phyloP scores from a whole-genome alignment of 495 filamentous ascomycete species.

The Aspergillus asperescens region DNA sequence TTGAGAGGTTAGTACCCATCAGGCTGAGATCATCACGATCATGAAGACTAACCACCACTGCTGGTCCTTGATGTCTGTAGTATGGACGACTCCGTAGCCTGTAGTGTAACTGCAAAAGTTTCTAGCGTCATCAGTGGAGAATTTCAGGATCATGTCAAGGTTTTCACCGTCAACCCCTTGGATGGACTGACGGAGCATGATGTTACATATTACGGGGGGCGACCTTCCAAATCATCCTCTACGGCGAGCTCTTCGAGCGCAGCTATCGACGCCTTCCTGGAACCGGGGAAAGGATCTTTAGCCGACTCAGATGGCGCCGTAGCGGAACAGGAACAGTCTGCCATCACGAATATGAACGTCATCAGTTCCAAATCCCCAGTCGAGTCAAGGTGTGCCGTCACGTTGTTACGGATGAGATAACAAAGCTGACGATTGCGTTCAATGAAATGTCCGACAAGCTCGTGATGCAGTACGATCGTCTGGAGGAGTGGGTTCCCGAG shows the following conservation, averaged over 20 bases:
- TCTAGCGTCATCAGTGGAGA: too few relatives aligned
- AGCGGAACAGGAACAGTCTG: slow-evolving; percentile 13
- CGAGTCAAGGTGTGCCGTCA: slow-evolving; percentile 73
- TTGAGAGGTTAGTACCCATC: too few relatives aligned
- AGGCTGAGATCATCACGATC: too few relatives aligned
- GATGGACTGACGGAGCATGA: too few relatives aligned
- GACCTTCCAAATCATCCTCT: too few relatives aligned
- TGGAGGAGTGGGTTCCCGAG: slow-evolving; percentile 79
- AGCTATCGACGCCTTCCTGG: slow-evolving; percentile 9
- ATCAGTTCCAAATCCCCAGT: slow-evolving; percentile 70
- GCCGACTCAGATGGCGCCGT: slow-evolving; percentile 4
- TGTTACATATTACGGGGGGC: too few relatives aligned
- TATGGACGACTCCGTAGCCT: too few relatives aligned
- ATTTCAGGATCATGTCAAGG: too few relatives aligned
- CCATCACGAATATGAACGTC: not conserved
- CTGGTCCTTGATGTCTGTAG: too few relatives aligned
- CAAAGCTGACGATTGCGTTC: slow-evolving; percentile 79
- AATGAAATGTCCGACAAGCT: slow-evolving; percentile 94
- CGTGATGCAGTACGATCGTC: slow-evolving; percentile 71
- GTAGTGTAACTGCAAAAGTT: too few relatives aligned
- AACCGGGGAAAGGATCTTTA: slow-evolving; percentile 2
- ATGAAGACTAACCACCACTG: too few relatives aligned
- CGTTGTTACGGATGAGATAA: slow-evolving; percentile 77
- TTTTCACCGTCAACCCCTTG: too few relatives aligned
- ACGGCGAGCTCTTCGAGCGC: not conserved